phyloP scores from a whole-genome alignment of 768 basidiomycete genomes.

The Phlegmacium glaucopus region DNA sequence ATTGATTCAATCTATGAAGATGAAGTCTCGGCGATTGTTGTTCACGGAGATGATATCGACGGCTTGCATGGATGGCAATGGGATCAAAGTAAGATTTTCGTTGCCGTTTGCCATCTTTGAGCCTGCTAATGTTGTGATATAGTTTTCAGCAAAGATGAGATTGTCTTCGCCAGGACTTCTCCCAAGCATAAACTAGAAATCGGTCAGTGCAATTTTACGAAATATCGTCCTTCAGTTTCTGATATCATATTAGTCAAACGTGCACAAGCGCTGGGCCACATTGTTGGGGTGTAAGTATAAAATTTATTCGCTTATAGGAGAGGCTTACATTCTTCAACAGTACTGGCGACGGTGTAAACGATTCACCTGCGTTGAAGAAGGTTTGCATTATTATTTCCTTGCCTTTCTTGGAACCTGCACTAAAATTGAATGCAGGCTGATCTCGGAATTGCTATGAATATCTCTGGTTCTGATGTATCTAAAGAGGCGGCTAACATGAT shows the following conservation, averaged over 20 bases:
- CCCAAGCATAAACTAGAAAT: constrained; percentile 75
- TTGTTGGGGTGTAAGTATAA: constrained; percentile 62
- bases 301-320: neutral
- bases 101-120: constrained; percentile 2
- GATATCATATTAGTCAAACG: constrained; percentile 47
- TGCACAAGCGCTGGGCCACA: constrained; percentile 67
- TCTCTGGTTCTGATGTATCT: constrained; percentile 70
- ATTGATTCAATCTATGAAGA: constrained; percentile 64
- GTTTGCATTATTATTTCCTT: constrained; percentile 12
- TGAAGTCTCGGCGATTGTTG: constrained; percentile 61
- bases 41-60: constrained; percentile 70
- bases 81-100: constrained; percentile 55
- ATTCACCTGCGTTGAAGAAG: constrained; percentile 68
- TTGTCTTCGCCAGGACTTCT: constrained; percentile 70
- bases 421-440: constrained; percentile 42
- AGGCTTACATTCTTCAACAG: constrained; percentile 25
- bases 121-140: neutral
- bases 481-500: constrained; percentile 79
- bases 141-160: constrained; percentile 69
- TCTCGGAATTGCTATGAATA: constrained; percentile 73
- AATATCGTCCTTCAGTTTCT: neutral
- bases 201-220: constrained; percentile 33
- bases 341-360: constrained; percentile 72
- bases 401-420: neutral
- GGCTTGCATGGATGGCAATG: constrained; percentile 67